Evolutionary conservation across 2,329 filamentous ascomycete species (phyloP).

Genomic region (Rhynchosporium secalis): DNA sequence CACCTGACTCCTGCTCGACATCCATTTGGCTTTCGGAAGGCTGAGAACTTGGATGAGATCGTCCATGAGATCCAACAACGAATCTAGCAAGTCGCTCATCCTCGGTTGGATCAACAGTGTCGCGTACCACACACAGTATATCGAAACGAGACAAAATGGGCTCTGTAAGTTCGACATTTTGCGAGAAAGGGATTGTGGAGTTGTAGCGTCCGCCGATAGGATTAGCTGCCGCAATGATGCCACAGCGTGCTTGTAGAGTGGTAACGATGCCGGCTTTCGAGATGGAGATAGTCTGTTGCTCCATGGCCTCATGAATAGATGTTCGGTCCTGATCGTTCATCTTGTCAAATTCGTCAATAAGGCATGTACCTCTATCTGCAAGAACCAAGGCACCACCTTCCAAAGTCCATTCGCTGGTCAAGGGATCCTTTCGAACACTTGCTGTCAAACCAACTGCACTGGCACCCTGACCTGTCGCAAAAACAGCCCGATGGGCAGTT

Average conservation of each 20-base stretch:
- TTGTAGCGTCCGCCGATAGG: slow-evolving; percentile 96
- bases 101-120: slow-evolving; percentile 88
- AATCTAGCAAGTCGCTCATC: slow-evolving; percentile 93
- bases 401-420: slow-evolving; percentile 96
- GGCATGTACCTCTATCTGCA: slow-evolving; percentile 88
- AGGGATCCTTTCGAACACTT: slow-evolving; percentile 89
- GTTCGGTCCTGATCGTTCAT: slow-evolving; percentile 99
- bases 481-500: slow-evolving; percentile 93
- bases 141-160: slow-evolving; percentile 98
- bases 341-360: slow-evolving; percentile 99
- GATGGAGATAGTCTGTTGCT: slow-evolving; percentile 99
- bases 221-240: slow-evolving; percentile 95
- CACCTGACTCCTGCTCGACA: slow-evolving; percentile 54
- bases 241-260: slow-evolving; percentile 91
- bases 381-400: slow-evolving; percentile 95
- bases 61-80: slow-evolving; percentile 90
- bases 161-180: slow-evolving; percentile 96
- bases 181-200: slow-evolving; percentile 89
- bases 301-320: slow-evolving; percentile 99
- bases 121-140: slow-evolving; percentile 91
- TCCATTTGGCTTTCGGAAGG: slow-evolving; percentile 58
- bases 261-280: slow-evolving; percentile 98
- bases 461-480: slow-evolving; percentile 95
- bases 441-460: slow-evolving; percentile 97
- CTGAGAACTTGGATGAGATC: slow-evolving; percentile 72